Percentiles rank a stretch among this genome's conserved stretches.
Evolutionary conservation across 805 yeast species (phyloP).

Genomic region (Crinitomyces ghanaensis): DNA sequence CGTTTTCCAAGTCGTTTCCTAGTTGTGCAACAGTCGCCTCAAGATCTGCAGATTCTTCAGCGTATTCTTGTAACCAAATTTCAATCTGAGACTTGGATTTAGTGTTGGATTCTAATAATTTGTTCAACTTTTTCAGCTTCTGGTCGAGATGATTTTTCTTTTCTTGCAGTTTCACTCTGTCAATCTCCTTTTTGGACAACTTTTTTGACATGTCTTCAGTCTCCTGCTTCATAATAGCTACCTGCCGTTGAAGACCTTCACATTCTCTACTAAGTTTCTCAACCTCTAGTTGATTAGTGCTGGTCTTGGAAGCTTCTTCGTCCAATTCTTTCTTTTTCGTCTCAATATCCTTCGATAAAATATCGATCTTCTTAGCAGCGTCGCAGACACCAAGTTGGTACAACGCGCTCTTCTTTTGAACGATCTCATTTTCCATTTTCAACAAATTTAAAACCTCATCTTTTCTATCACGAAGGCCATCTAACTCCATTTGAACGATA

Average conservation of each 20-base stretch:
- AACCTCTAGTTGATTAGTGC: constrained; percentile 31
- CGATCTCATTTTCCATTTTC: constrained; percentile 48
- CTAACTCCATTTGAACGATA: constrained; percentile 67
- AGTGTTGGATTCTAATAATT: constrained; percentile 39
- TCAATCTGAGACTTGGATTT: constrained; percentile 35
- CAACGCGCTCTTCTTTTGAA: constrained; percentile 41
- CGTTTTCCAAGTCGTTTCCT: constrained; percentile 35
- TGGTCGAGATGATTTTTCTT: constrained; percentile 52
- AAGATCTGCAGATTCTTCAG: constrained; percentile 34
- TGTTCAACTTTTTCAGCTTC: constrained; percentile 49
- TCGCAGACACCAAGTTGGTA: constrained; percentile 39
- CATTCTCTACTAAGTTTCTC: constrained; percentile 17
- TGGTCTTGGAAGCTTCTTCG: constrained; percentile 31
- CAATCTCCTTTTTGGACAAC: constrained; percentile 36
- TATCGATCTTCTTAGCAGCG: constrained; percentile 31
- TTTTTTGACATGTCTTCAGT: constrained; percentile 21
- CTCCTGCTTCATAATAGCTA: constrained; percentile 20
- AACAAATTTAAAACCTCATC: constrained; percentile 59
- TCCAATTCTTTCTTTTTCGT: constrained; percentile 33
- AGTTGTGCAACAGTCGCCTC: constrained; percentile 37
- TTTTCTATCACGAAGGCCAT: constrained; percentile 48
- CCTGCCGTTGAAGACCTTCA: constrained; percentile 12
- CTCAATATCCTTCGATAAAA: constrained; percentile 28
- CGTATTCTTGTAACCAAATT: constrained; percentile 35
- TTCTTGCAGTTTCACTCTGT: constrained; percentile 63